Evolutionary conservation across 2,329 filamentous ascomycete species (phyloP), one percentile per base, ranked within the genome.

Genomic region (Pochonia chlamydosporia): DNA sequence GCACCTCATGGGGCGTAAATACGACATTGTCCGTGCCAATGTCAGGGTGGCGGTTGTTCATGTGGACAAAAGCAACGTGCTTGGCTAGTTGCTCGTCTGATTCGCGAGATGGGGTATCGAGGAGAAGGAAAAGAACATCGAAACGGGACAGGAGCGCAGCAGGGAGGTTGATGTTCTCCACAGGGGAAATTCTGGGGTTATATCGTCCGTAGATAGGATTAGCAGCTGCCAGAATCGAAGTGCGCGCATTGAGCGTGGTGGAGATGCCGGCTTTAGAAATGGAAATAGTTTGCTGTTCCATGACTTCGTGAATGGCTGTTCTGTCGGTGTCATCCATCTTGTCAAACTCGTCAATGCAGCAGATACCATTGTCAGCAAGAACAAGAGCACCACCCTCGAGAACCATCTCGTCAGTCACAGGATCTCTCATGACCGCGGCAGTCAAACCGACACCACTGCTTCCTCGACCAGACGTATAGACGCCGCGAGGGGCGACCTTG

Each of bases 151-250:
- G 81, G 18, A 99, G 81, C 18, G 93, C 93, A 16, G 93, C 93
- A n/a, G 93, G 93, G 35, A 99, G 83, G 68, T 99, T 99, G 71
- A 99, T 99, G 69, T 99, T 99, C 68, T 99, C 93, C 23, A 99
- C 91, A 0, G 93, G 93, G 1, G 92, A 96, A 58, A 99, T 87
- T 53, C 90, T 89, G 48, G 93, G 93, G 71, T 99, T 99, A 76
- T 99, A 99, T 52, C 93, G 89, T 54, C 93, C 93, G 62, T 99
- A 99, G 36, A 99, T 80, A 49, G 93, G 93, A 71, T 99, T 99
- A 56, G 93, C 93, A 18, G 93, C 93, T 16, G 93, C 92, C 14
- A 99, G 81, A 60, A 99, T 96, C 0, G 90, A 95, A 18, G 93
- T 97, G 52, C 93, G 85, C 20, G 93, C 93, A 64, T 99, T 99